Percentiles rank a stretch among this genome's conserved stretches.
These are phyloP conservation scores for Kodamaea hsintzibuensis DNA, from an alignment of 805 yeast species.

Conservation along the genomic window DNA sequence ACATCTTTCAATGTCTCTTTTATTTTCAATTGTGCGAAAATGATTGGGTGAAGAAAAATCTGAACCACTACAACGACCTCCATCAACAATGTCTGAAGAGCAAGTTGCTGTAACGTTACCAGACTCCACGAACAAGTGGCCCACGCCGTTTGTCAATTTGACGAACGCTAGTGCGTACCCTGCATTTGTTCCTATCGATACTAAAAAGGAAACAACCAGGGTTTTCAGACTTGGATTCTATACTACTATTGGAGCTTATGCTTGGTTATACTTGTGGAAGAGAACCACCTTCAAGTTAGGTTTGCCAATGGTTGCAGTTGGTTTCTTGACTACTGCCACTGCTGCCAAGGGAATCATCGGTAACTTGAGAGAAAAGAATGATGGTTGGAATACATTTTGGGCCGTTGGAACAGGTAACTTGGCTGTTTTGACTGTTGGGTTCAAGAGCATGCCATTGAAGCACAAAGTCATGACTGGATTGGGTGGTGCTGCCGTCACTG, in stretches of 20 bases:
- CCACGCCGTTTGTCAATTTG: slow-evolving; percentile 43
- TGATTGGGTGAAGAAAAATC: slow-evolving; percentile 10
- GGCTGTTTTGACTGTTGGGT: slow-evolving; percentile 45
- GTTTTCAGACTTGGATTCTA: slow-evolving; percentile 48
- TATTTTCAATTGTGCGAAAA: slow-evolving; percentile 7
- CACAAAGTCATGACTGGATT: slow-evolving; percentile 43
- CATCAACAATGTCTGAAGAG: slow-evolving; percentile 13
- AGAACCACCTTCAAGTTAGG: slow-evolving; percentile 44
- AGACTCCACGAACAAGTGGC: slow-evolving; percentile 42
- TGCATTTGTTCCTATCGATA: slow-evolving; percentile 55
- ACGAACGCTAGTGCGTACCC: slow-evolving; percentile 44
- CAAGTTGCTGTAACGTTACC: slow-evolving; percentile 22
- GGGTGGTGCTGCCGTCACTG: slow-evolving; percentile 40
- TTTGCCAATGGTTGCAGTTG: slow-evolving; percentile 40
- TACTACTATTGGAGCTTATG: slow-evolving; percentile 51
- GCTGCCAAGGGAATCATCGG: slow-evolving; percentile 50
- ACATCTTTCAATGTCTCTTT: neutral
- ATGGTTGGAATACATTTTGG: slow-evolving; percentile 66
- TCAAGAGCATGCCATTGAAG: slow-evolving; percentile 41
- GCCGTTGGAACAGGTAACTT: slow-evolving; percentile 55
- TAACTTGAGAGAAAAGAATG: slow-evolving; percentile 63
- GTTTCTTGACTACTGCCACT: slow-evolving; percentile 52
- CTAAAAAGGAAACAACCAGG: slow-evolving; percentile 49
- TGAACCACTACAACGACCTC: neutral
- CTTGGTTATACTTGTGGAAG: slow-evolving; percentile 45